Evolutionary conservation across 2,329 filamentous ascomycete species (phyloP), one percentile per base, ranked within the genome.

Genomic region (Lomentospora prolificans): DNA sequence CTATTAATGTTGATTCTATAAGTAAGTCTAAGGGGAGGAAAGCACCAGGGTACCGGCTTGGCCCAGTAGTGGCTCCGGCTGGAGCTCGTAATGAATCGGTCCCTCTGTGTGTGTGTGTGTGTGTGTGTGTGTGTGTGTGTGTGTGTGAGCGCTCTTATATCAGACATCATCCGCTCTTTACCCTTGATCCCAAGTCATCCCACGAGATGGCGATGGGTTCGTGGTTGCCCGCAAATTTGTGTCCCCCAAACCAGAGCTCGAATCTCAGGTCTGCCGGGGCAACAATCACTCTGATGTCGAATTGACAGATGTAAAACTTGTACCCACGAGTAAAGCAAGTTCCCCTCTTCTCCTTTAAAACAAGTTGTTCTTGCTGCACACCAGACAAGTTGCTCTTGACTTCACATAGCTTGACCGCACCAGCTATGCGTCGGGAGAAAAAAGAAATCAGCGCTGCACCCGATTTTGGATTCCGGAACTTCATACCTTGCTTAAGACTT

Each of bases 191-290:
- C 6, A 22, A 2, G 7, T 61, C 50, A 48, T 70, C 68, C 69
- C 69, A 72, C 1, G 61, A 64, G 7, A 72, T 65, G 8, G 60
- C 62, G 53, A 72, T 68, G 1, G 69, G 69, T 19, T 71, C 64
- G 56, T 72, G 69, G 24, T 70, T 69, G 4, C 68, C 64, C 5
- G 69, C 70, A 56, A 71, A 73, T 59, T 63, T 67, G 24, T 67
- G 63, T 1, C 70, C 71, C 1, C 62, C 68, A 57, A 72, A 74
- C 73, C 72, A 76, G 2, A 75, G 59, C 58, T 73, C 70, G 50
- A 75, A 75, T 4, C 65, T 62, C 33, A 84, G 65, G 56, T 84
- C 80, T 0, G 81, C 75, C 0, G 77, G 73, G 1, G 77, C 79
- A 3, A 79, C 75, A 33, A 81, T 69, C 3, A 80, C 78, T 56